These are phyloP conservation scores for Erythrophleum fordii DNA, from an alignment of 306 rosid genomes.

Conservation along the genomic window DNA sequence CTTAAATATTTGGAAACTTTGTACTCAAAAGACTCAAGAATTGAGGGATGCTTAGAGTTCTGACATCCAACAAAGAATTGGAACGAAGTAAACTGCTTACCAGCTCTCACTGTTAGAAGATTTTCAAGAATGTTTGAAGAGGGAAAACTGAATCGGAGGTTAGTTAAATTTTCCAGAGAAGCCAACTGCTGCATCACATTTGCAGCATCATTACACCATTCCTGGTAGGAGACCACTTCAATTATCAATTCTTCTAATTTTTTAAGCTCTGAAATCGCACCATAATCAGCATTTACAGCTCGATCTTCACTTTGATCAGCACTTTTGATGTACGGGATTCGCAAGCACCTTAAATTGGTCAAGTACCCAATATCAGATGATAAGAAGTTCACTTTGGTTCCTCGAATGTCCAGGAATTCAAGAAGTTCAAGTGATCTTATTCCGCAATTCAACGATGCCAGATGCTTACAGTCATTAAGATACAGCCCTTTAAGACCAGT, in stretches of 20 bases:
- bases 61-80: conserved; percentile 39
- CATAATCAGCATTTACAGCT: not conserved
- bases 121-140: not conserved
- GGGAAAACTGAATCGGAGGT: conserved; percentile 20
- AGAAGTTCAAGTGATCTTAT: conserved; percentile 10
- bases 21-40: conserved; percentile 39
- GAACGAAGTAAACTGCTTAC: conserved; percentile 20
- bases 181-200: not conserved
- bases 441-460: not conserved
- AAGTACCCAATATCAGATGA: conserved; percentile 15
- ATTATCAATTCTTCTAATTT: conserved; percentile 34
- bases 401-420: conserved; percentile 33
- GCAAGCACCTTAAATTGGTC: conserved; percentile 14
- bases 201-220: not conserved
- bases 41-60: conserved; percentile 18
- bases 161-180: not conserved
- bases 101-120: conserved; percentile 10
- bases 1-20: conserved; percentile 31
- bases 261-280: not conserved
- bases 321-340: conserved; percentile 9
- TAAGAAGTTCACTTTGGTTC: not conserved
- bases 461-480: conserved; percentile 17
- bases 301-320: not conserved
- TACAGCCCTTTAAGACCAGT: not conserved
- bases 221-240: not conserved